phyloP scores from a whole-genome alignment of 2,329 filamentous ascomycete genomes.

The Davidsoniella eucalypti region DNA sequence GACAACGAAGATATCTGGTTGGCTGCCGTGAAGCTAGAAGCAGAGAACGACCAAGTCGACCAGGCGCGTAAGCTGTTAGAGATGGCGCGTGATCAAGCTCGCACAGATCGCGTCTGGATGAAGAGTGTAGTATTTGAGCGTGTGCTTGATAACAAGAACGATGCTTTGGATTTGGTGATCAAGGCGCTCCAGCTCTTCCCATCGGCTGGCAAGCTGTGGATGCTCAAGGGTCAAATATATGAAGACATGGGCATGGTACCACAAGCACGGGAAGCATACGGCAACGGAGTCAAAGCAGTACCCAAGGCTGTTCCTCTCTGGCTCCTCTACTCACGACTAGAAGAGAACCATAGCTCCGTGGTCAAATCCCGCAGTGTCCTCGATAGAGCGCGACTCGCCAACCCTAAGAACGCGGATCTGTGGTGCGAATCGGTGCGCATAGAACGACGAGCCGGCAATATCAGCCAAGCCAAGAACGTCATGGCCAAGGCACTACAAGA shows the following conservation, averaged over 20 bases:
- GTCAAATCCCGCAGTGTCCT: conserved; percentile 91
- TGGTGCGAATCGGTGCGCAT: conserved; percentile 92
- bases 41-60: conserved; percentile 68
- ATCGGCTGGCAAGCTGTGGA: conserved; percentile 76
- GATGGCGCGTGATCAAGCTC: conserved; percentile 71
- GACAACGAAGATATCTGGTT: conserved; percentile 98
- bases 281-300: conserved; percentile 72
- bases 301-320: conserved; percentile 73
- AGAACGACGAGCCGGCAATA: conserved; percentile 73
- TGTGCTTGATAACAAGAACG: conserved; percentile 61
- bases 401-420: conserved; percentile 68
- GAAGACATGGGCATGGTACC: conserved; percentile 62
- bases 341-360: conserved; percentile 66
- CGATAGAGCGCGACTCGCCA: conserved; percentile 73
- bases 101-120: conserved; percentile 93
- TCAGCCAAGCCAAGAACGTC: conserved; percentile 68
- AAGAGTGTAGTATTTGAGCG: conserved; percentile 90
- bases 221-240: conserved; percentile 98
- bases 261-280: conserved; percentile 80
- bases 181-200: conserved; percentile 80
- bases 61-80: conserved; percentile 69
- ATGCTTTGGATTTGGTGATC: conserved; percentile 72
- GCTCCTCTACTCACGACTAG: conserved; percentile 74
- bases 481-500: conserved; percentile 92
- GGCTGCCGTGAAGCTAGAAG: conserved; percentile 87